Percentiles rank a stretch among this genome's conserved stretches.
phyloP scores from a whole-genome alignment of 2,329 filamentous ascomycete species.

The Trichoderma oligosporum region DNA sequence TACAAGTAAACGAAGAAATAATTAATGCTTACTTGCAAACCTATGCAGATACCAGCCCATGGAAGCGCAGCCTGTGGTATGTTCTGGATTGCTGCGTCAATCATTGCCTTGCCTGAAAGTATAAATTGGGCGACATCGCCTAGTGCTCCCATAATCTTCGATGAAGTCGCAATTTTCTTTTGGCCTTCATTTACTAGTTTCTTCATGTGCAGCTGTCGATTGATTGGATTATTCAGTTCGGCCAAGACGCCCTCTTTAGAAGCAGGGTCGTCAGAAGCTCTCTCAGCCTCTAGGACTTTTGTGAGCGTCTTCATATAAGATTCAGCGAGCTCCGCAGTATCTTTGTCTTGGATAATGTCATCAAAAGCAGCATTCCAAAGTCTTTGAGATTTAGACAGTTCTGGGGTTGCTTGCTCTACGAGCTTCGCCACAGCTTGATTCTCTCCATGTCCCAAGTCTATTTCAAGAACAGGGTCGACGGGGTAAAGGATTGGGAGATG shows the following conservation, averaged over 20 bases:
- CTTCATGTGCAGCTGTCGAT: conserved; percentile 1
- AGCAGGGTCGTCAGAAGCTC: background rate
- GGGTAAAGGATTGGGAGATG: no score
- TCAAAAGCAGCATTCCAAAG: conserved; percentile 15
- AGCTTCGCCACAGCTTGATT: background rate
- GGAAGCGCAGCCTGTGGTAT: conserved; percentile 35
- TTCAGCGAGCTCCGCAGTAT: background rate
- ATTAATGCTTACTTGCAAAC: conserved; percentile 30
- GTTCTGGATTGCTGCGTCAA: conserved; percentile 25
- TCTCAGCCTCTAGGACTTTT: background rate
- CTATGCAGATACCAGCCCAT: conserved; percentile 35
- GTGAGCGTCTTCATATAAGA: conserved; percentile 9
- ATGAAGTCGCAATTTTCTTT: background rate
- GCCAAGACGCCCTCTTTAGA: background rate
- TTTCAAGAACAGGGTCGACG: no score
- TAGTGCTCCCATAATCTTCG: background rate
- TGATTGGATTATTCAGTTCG: background rate
- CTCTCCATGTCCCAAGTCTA: background rate
- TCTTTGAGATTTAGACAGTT: background rate
- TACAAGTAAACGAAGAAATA: background rate
- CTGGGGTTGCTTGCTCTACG: background rate
- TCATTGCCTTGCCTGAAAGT: background rate
- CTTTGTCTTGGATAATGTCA: background rate
- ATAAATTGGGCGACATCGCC: background rate
- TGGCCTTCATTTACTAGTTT: background rate